Conservation (phyloP, 108 stramenopile genomes). For the Fragilaria radians region DNA sequence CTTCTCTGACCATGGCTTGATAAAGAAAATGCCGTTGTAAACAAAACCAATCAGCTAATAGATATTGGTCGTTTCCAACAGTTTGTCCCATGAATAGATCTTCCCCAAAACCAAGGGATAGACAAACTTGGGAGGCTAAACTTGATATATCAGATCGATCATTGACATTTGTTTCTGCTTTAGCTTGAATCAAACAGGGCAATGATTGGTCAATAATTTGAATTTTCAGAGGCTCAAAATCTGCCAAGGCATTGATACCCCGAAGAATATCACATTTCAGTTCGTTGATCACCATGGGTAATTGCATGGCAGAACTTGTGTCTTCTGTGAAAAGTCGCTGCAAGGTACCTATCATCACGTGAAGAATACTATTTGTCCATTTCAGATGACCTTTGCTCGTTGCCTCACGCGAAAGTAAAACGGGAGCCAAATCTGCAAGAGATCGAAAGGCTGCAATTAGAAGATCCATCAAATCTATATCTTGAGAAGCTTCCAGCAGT, state of each 20-base stretch:
- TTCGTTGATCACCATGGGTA: no score
- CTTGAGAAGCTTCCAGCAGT: no score
- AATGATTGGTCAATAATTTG: slow-evolving; percentile 40
- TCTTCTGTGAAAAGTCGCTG: no score
- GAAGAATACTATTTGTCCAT: slow-evolving; percentile 36
- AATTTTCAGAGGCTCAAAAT: slow-evolving; percentile 50
- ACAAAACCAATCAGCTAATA: slow-evolving; percentile 58
- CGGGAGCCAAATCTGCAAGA: no score
- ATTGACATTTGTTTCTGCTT: no score
- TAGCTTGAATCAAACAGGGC: slow-evolving; percentile 35
- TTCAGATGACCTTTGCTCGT: slow-evolving; percentile 19
- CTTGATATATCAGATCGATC: slow-evolving; percentile 41
- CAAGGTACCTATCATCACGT: slow-evolving; percentile 30
- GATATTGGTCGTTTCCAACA: slow-evolving; percentile 48
- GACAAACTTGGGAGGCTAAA: slow-evolving; percentile 41
- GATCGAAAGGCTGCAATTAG: no score
- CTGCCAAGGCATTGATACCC: slow-evolving; percentile 45
- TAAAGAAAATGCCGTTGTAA: slow-evolving; percentile 40
- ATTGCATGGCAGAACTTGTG: no score
- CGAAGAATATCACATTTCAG: slow-evolving; percentile 31
- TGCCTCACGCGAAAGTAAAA: slow-evolving; percentile 39
- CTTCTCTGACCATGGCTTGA: slow-evolving; percentile 56
- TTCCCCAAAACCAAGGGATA: slow-evolving; percentile 49
- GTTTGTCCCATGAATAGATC: slow-evolving; percentile 45
- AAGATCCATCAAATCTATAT: no score